Conservation (phyloP, 352 stramenopile species). For the Phytophthora sojae region DNA sequence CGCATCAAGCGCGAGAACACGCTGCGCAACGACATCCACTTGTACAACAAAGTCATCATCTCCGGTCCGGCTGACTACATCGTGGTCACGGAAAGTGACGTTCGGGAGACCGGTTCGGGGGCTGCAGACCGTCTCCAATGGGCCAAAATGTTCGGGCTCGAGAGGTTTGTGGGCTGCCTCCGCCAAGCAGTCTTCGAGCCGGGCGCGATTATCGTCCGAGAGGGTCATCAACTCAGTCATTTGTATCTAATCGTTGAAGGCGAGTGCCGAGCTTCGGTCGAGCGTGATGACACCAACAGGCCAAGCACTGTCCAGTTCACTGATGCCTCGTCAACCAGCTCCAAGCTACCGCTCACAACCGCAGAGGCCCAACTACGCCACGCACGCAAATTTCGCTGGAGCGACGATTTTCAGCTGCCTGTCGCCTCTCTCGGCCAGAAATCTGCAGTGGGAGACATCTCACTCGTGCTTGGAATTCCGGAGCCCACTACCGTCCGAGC, state of each 20-base stretch:
- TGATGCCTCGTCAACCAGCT: conserved; percentile 3
- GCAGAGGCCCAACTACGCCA: conserved; percentile 38
- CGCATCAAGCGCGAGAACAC: conserved; percentile 49
- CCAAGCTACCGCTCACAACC: conserved; percentile 20
- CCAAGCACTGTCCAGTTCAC: conserved; percentile 3
- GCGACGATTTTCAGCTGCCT: conserved; percentile 31
- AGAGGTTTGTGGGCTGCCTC: conserved; percentile 45
- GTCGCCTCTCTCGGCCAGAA: conserved; percentile 49
- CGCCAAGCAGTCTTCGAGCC: conserved; percentile 45
- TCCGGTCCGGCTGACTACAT: conserved; percentile 53
- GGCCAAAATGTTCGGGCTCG: conserved; percentile 46
- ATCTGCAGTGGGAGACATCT: conserved; percentile 51
- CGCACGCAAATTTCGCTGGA: conserved; percentile 36
- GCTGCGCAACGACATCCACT: conserved; percentile 36
- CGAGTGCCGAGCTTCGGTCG: conserved; percentile 48
- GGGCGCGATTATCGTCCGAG: conserved; percentile 34
- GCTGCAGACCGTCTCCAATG: conserved; percentile 46
- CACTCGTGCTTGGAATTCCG: conserved; percentile 38
- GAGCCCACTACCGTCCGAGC: conserved; percentile 48
- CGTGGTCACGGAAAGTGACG: conserved; percentile 43
- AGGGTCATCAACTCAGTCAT: conserved; percentile 33
- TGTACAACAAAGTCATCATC: conserved; percentile 52
- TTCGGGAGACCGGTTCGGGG: conserved; percentile 37
- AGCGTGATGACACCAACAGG: conserved; percentile 16
- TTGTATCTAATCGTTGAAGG: conserved; percentile 53